A percentile compares a stretch with the other conserved stretches of the same genome.
phyloP scores from a whole-genome alignment of 2,329 filamentous ascomycete species.

The Emericellopsis atlantica region DNA sequence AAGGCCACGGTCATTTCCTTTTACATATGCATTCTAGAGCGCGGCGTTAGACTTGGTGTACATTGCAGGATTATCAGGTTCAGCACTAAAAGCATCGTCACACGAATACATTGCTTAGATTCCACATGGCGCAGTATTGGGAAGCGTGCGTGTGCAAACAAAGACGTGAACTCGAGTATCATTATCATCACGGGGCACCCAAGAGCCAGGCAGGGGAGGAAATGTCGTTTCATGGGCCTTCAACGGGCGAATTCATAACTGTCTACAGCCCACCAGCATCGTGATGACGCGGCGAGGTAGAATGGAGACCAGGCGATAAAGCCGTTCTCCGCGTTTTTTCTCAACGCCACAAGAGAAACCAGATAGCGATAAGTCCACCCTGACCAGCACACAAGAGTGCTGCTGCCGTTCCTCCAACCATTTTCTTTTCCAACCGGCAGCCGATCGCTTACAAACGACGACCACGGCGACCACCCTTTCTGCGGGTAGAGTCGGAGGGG shows the following conservation, averaged over 20 bases:
- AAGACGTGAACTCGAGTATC: no score
- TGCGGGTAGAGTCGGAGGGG: conserved; percentile 96
- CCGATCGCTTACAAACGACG: conserved; percentile 74
- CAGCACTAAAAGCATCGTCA: no score
- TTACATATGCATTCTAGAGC: not conserved
- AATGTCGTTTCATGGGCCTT: conserved; percentile 26
- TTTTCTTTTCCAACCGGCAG: not conserved
- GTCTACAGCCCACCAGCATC: conserved; percentile 15
- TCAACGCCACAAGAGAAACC: conserved; percentile 49
- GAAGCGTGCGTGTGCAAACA: no score
- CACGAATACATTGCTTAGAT: no score
- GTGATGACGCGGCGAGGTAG: conserved; percentile 23
- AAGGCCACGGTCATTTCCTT: not conserved
- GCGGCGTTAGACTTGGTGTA: not conserved
- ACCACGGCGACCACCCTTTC: conserved; percentile 99
- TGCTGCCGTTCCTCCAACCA: not conserved
- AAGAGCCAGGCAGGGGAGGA: conserved; percentile 9
- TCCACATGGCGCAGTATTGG: no score
- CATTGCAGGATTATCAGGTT: no score
- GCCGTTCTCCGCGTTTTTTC: conserved; percentile 63
- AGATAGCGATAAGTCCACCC: conserved; percentile 20
- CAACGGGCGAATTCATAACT: conserved; percentile 30
- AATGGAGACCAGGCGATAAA: conserved; percentile 50
- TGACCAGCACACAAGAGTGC: conserved; percentile 10
- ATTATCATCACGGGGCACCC: conserved; percentile 1